Conservation (phyloP, 495 filamentous ascomycete species). For the Cercophora samala region DNA sequence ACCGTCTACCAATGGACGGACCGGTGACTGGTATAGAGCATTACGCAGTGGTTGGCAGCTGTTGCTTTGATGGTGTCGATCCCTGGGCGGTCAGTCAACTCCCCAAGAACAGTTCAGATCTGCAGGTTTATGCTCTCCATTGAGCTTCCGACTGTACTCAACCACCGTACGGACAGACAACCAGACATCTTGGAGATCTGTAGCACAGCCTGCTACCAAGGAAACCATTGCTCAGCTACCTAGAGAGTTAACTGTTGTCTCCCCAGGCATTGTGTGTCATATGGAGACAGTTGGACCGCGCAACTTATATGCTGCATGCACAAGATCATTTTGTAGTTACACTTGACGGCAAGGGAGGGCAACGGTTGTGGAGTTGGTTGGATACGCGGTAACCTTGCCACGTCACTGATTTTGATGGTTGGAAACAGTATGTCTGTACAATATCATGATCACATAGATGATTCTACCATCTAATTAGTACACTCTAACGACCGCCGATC, state of each 20-base stretch:
- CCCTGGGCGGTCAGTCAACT: slow-evolving; percentile 1
- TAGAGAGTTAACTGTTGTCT: slow-evolving; percentile 29
- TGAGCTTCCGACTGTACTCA: slow-evolving; percentile 29
- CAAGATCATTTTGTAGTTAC: slow-evolving; percentile 23
- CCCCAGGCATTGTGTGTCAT: slow-evolving; percentile 30
- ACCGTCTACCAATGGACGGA: neutral
- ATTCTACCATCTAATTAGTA: no score
- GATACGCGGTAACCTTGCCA: slow-evolving; percentile 14
- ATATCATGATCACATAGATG: no score
- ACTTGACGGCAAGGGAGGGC: slow-evolving; percentile 12
- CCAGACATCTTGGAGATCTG: slow-evolving; percentile 32
- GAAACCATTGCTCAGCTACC: slow-evolving; percentile 25
- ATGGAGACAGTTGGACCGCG: slow-evolving; percentile 36
- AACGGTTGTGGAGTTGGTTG: slow-evolving; percentile 15
- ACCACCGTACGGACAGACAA: slow-evolving; percentile 25
- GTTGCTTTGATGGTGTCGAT: neutral
- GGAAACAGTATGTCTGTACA: no score
- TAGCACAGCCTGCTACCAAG: slow-evolving; percentile 25
- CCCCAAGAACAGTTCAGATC: neutral
- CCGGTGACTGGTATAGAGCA: neutral
- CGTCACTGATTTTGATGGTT: no score
- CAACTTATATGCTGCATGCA: slow-evolving; percentile 25
- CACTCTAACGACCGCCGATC: slow-evolving; percentile 10
- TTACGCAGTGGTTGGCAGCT: neutral
- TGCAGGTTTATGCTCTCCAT: neutral